Evolutionary conservation across 2,329 filamentous ascomycete species (phyloP), one percentile per base, ranked within the genome.

Genomic region (Aspergillus pseudotamarii): DNA sequence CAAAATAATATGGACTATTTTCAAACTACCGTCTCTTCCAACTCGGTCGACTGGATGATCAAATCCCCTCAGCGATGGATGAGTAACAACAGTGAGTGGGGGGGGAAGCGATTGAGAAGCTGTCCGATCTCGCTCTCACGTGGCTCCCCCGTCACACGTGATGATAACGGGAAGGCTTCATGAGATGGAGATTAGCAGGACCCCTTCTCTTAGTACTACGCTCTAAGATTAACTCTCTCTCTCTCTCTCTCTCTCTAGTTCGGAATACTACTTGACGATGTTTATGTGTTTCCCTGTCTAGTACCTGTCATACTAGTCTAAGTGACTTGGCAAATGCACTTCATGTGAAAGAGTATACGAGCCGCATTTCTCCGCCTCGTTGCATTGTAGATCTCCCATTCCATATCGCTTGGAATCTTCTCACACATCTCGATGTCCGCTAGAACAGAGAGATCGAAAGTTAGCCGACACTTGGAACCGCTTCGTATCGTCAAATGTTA

Each of bases 81-180:
- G 64, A 64, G 57, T 62, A 61, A 67, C 61, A 45, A 60, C 58
- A 57, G 57, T 41, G 60, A 56, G 51, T 41, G 60, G 58, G 51
- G 56, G 56, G 36, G 46, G 48, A 55, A 36, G 55, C 34, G 30
- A 34, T 54, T 36, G 63, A 66, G 60, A 63, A 56, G 54, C 59
- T 63, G 63, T 65, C 69, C 69, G 68, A 70, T 70, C 65, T 71
- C 69, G 69, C 67, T 63, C 50, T 66, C 67, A 64, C 64, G 67
- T 67, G 65, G 48, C 6, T 23, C 11, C 4, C 45, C 21, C 6
- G n/a, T 8, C 19, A 23, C 64, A 66, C 64, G 62, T 66, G 64
- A 64, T 43, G 36, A 58, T 58, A 61, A 36, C 34, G 34, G 34
- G 14, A 36, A 36, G 34, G 34, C 34, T 16, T 36, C 16, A 36